Base-by-base conservation (phyloP, 305 asterid species). In the Lippia alba region DNA sequence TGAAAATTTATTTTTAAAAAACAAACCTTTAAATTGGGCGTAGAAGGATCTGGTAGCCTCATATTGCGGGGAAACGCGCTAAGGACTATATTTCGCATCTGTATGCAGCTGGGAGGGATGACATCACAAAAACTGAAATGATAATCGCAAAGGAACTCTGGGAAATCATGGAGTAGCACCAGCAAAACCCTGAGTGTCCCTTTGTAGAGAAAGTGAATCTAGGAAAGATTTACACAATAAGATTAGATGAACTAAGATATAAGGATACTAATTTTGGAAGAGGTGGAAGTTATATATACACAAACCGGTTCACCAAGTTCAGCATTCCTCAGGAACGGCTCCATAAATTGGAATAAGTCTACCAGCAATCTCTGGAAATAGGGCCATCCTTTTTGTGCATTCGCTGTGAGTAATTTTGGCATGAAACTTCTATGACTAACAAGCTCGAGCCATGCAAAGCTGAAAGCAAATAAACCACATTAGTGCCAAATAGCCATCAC, bases 61-160 rank as follows among this genome's bases (percentile, higher is more conserved):
- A 95, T 95, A 78, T 91, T 90, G 76, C 97, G 97, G 76, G 99
- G 99, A 83, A 92, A 95, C 50, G 99, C 99, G 79, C 97, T 90
- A 24, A 95, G 96, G 64, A 95, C 83, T 61, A 95, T 90, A 78
- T 93, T 95, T 55, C 99, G 87, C 98, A 92, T 89, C 78, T 92
- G 98, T 79, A 92, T 87, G 87, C 99, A 95, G 74, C 96, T 90
- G 57, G 99, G 93, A 18, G 99, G 99, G 58, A 95, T 95, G 74
- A 95, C 96, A 79, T 95, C 99, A 84, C 99, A 95, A 84, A 95
- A 92, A 80, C 98, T 95, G 85, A 95, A 92, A 84, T 95, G 99
- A 82, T 92, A 91, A 84, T 95, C 97, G 55, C 98, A 95, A 66
- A 95, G 99, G 69, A 95, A 95, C 79, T 95, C 99, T 1, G 98